A percentile compares a stretch with the other conserved stretches of the same genome.
phyloP scores from a whole-genome alignment of 805 yeast genomes.

The Brettanomyces nanus region DNA sequence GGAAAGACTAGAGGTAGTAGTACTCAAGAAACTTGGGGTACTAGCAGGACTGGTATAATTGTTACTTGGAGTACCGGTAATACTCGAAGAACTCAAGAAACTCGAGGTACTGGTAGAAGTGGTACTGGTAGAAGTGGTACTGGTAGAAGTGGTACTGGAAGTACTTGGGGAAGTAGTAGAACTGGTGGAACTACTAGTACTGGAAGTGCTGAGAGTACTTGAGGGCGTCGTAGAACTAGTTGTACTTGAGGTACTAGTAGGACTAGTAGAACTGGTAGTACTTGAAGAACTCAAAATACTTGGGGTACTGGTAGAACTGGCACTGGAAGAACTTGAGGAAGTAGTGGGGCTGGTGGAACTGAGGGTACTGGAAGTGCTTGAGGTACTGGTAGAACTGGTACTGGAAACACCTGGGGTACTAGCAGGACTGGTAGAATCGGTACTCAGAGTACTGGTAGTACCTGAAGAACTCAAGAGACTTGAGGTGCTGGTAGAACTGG shows the following conservation, averaged over 20 bases:
- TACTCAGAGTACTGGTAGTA: background rate
- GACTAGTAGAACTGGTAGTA: background rate
- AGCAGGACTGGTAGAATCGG: no score
- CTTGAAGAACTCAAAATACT: background rate
- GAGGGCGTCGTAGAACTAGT: conserved; percentile 1
- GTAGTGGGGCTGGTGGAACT: background rate
- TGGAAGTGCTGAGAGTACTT: background rate
- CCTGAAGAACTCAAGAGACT: no score
- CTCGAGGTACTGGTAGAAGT: background rate
- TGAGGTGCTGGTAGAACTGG: background rate
- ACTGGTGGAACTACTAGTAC: background rate
- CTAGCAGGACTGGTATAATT: background rate
- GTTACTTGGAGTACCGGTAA: no score
- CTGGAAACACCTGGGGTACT: no score
- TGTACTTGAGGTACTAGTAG: background rate
- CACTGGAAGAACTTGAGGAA: background rate
- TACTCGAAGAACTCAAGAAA: background rate
- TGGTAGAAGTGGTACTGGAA: conserved; percentile 1
- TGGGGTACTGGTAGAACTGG: background rate
- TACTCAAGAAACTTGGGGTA: conserved; percentile 2
- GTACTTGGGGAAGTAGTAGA: background rate
- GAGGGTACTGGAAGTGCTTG: background rate
- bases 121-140: background rate
- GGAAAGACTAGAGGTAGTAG: background rate
- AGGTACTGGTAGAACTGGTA: background rate